phyloP scores from a whole-genome alignment of 805 yeast species.

The Candida jianshihensis region DNA sequence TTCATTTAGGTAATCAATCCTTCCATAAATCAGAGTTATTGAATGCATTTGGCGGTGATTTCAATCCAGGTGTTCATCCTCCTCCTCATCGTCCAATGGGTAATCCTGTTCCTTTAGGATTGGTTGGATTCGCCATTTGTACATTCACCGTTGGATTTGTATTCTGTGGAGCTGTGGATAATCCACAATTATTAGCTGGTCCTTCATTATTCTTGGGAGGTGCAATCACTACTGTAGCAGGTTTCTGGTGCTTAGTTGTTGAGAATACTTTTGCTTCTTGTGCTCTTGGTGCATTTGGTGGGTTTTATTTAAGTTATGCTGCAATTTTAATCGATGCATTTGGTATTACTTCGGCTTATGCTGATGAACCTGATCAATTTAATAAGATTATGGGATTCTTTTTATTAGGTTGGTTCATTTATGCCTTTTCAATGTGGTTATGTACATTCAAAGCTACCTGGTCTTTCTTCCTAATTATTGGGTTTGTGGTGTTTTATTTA shows the following conservation, averaged over 20 bases:
- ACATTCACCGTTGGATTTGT: slow-evolving; percentile 42
- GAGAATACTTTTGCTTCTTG: slow-evolving; percentile 54
- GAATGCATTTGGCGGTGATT: slow-evolving; percentile 53
- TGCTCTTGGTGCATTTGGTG: slow-evolving; percentile 46
- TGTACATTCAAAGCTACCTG: slow-evolving; percentile 45
- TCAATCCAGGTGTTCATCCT: slow-evolving; percentile 33
- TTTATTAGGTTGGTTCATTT: slow-evolving; percentile 46
- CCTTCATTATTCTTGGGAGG: slow-evolving; percentile 46
- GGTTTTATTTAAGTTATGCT: slow-evolving; percentile 47
- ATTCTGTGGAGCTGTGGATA: slow-evolving; percentile 40
- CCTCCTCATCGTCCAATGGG: slow-evolving; percentile 25
- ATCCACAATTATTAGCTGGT: slow-evolving; percentile 37
- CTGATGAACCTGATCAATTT: slow-evolving; percentile 27
- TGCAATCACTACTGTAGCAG: slow-evolving; percentile 40
- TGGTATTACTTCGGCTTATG: slow-evolving; percentile 34
- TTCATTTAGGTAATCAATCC: slow-evolving; percentile 23
- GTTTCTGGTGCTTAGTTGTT: slow-evolving; percentile 41
- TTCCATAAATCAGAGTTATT: slow-evolving; percentile 42
- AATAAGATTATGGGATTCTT: slow-evolving; percentile 41
- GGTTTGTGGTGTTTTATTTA: slow-evolving; percentile 10
- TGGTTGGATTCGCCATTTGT: slow-evolving; percentile 40
- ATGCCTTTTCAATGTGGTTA: slow-evolving; percentile 38
- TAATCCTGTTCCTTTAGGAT: slow-evolving; percentile 47
- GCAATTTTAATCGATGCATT: slow-evolving; percentile 38
- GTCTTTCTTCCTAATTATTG: slow-evolving; percentile 30